Conservation (phyloP, 208 protist species). For the Acanthamoeba castellanii region DNA sequence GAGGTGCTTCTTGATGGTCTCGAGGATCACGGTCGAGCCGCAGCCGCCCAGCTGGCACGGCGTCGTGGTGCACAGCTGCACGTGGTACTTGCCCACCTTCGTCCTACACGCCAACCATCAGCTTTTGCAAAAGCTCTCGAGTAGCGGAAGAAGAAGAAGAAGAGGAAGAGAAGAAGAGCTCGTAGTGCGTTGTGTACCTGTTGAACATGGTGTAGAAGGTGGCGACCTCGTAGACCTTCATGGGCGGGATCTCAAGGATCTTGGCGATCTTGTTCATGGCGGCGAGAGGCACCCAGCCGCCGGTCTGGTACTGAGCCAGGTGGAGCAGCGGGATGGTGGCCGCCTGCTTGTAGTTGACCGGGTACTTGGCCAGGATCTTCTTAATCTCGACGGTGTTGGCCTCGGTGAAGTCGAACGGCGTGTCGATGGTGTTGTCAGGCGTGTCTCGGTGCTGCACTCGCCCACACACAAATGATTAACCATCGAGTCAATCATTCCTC, state of each 20-base stretch:
- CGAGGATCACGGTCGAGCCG: constrained; percentile 86
- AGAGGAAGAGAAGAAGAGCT: too few relatives aligned
- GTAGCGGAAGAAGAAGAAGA: not conserved
- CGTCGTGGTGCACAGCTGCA: constrained; percentile 92
- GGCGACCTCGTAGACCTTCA: constrained; percentile 92
- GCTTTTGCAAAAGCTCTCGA: too few relatives aligned
- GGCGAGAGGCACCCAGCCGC: constrained; percentile 90
- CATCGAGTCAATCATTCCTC: too few relatives aligned
- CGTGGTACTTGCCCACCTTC: constrained; percentile 82
- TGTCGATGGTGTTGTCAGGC: constrained; percentile 88
- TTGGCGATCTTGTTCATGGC: constrained; percentile 93
- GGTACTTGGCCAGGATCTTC: constrained; percentile 89
- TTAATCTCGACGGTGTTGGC: constrained; percentile 86
- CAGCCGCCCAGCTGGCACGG: constrained; percentile 91
- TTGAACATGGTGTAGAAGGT: constrained; percentile 95
- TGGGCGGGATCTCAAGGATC: constrained; percentile 89
- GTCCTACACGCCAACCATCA: constrained; percentile 28
- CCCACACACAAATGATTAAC: not conserved
- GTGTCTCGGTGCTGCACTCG: constrained; percentile 87
- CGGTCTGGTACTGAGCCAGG: constrained; percentile 88
- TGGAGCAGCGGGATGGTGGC: constrained; percentile 89
- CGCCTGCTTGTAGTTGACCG: constrained; percentile 88
- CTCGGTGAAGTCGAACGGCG: constrained; percentile 88
- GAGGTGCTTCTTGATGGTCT: constrained; percentile 87
- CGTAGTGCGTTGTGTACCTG: constrained; percentile 70